Conservation (phyloP, 768 basidiomycete species). For the Leccinum imitatum region DNA sequence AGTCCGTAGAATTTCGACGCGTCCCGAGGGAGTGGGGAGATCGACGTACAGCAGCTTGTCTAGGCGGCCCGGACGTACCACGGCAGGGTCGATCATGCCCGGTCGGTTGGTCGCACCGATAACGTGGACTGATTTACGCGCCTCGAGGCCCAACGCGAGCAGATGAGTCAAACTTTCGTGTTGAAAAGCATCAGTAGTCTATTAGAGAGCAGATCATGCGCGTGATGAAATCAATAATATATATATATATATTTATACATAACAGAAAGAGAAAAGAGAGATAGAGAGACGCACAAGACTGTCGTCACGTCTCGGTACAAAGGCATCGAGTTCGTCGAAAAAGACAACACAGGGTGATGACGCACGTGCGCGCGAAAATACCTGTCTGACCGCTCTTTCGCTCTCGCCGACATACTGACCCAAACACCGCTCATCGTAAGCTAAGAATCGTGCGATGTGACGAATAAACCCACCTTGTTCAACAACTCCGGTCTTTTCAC, state of each 20-base stretch:
- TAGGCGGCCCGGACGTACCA: constrained; percentile 92
- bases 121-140: constrained; percentile 85
- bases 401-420: constrained; percentile 94
- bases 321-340: constrained; percentile 92
- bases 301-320: constrained; percentile 89
- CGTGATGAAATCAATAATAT: no score
- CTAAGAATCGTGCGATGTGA: neutral
- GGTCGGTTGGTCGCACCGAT: constrained; percentile 95
- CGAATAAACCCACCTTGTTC: constrained; percentile 71
- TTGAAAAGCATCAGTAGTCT: neutral
- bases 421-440: neutral
- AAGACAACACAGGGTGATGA: constrained; percentile 95
- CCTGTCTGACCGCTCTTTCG: constrained; percentile 90
- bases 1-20: constrained; percentile 82
- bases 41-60: constrained; percentile 96
- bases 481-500: constrained; percentile 96
- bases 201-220: neutral
- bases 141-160: constrained; percentile 89
- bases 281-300: constrained; percentile 57
- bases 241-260: no score
- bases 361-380: constrained; percentile 90
- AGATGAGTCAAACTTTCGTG: constrained; percentile 75
- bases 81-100: constrained; percentile 96
- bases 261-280: neutral
- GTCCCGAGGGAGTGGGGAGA: constrained; percentile 69